Base-by-base conservation (phyloP, 2,329 filamentous ascomycete species). In the Aaosphaeria pasadenensis region DNA sequence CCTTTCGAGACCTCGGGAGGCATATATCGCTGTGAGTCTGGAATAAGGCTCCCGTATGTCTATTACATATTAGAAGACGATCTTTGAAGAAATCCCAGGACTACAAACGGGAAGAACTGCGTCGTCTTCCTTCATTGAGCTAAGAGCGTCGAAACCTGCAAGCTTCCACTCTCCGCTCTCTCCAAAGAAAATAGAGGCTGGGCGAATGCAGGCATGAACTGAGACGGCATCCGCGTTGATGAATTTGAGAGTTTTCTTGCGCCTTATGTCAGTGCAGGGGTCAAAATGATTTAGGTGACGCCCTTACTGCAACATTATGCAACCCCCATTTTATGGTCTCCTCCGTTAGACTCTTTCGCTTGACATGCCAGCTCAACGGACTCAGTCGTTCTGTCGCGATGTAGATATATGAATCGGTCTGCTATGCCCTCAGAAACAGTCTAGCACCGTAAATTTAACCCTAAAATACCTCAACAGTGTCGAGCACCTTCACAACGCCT, bases 91-190 rank as follows among this genome's bases (percentile, higher is more conserved):
- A 17, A 40, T 9, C 9, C 39, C 7, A 7, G 7, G 7, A 11
- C 9, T 7, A 67, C 74, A 53, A 53, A 89, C 86, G 66, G 95
- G 96, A 63, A 99, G 91, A 42, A 95, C 79, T 7, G 91, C 90
- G 59, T 97, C 90, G 52, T 97, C 91, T 48, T 97, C 94, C 63
- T 96, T 97, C 74, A 97, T 86, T 35, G 88, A 96, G 72, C 91
- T 97, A 50, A 97, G 71, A 5, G 96, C 82, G 57, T 99, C 94
- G 58, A 99, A 95, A 1, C 94, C 94, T 17, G 88, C 91, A 2
- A 99, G 76, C 65, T 95, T 97, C 94, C 94, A 99, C 73, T 99
- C 94, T 49, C 94, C 94, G 64, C 94, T 96, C 66, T 97, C 92
- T 51, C 90, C 91, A 4, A 89, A 94, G 71, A 91, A 99, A 55